Base-by-base conservation (phyloP, 441 rosid species). In the Populus trichocarpa region DNA sequence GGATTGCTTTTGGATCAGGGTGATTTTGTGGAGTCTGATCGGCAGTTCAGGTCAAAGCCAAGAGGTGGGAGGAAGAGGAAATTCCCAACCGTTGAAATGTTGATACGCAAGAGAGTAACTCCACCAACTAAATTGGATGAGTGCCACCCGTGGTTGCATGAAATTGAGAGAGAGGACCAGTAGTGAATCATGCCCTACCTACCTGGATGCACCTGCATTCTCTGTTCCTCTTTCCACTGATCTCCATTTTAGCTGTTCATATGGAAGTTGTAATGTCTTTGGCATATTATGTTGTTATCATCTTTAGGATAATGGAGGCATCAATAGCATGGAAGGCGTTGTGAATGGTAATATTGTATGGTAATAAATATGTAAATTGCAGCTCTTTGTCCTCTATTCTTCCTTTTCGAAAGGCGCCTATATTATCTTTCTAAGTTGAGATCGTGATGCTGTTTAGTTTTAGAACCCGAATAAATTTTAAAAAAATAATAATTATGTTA, bases 1-100 rank as follows among this genome's bases (percentile, higher is more conserved):
- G 57, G 23, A 36, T 90, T 72, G 26, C 6, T n/a, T 46, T 57
- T 71, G 72, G 16, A 75, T 61, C 88, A 95, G 97, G 99, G 99
- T 18, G 97, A 96, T 81, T 96, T 93, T 67, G 83, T 83, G 12
- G 95, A 87, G 73, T 75, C 89, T 0, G 99, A 93, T 79, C 92
- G 88, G 74, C 86, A 80, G 73, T 92, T 90, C 79, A 86, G 79
- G 1, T 88, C 92, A 2, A 89, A 89, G 84, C 91, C 97, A 4
- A 84, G 98, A 88, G 99, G 98, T 70, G 98, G 98, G 36, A 73
- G 88, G 77, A 94, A 94, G 85, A 89, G 99, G 78, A 82, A 84
- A 71, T 90, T 80, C 69, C 90, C 95, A 2, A 78, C 90, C 0
- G 88, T 89, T 0, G 98, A 94, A 63, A 88, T 86, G 86, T 42